phyloP scores from a whole-genome alignment of 2,329 filamentous ascomycete species.

The Sclerotinia nivalis region DNA sequence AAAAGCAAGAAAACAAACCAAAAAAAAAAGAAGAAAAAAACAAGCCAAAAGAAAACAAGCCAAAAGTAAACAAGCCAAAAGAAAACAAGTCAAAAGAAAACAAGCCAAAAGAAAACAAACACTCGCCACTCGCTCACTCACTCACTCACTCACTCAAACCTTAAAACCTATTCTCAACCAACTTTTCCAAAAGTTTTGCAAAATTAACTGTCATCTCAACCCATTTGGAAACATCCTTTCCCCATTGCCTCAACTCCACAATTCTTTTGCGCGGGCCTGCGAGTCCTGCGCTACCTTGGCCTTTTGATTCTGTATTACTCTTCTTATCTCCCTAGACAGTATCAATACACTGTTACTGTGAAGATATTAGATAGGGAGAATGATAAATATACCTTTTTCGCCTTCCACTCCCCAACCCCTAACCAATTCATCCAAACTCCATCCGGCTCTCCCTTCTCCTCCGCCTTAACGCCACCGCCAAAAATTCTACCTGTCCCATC shows the following conservation, averaged over 20 bases:
- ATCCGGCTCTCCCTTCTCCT: background rate
- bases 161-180: background rate
- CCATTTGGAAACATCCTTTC: background rate
- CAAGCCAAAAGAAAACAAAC: too few species aligned
- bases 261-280: background rate
- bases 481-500: background rate
- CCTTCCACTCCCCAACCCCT: background rate
- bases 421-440: background rate
- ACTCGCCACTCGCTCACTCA: too few species aligned
- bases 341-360: background rate
- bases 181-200: background rate
- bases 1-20: too few species aligned
- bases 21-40: too few species aligned
- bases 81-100: too few species aligned
- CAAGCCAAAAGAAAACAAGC: too few species aligned
- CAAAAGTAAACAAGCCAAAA: too few species aligned
- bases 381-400: background rate
- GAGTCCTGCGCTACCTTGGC: background rate
- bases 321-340: background rate
- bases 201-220: background rate
- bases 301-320: background rate
- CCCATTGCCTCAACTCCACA: background rate
- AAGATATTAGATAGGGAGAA: background rate
- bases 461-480: background rate
- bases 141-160: too few species aligned